Percentiles rank a stretch among this genome's conserved stretches.
These are phyloP conservation scores for Asterophora parasitica DNA, from an alignment of 768 basidiomycete genomes.

Conservation along the genomic window DNA sequence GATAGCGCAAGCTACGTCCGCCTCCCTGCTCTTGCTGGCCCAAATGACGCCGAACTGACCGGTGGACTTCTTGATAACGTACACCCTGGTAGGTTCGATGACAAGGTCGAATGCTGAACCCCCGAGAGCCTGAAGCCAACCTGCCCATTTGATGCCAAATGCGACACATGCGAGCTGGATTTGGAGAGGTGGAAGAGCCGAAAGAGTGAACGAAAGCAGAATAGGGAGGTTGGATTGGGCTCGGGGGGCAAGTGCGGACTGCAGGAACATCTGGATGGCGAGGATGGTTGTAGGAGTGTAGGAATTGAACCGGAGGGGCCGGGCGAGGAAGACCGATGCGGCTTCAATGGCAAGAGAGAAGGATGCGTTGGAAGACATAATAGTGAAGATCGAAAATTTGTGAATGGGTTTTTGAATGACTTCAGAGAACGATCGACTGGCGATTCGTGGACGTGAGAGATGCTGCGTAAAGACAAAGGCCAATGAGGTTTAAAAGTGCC, in stretches of 20 bases:
- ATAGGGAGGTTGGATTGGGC: conserved; percentile 12
- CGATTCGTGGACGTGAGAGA: conserved; percentile 4
- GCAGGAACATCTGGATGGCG: conserved; percentile 26
- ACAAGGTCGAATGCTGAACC: conserved; percentile 30
- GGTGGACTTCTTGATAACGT: conserved; percentile 24
- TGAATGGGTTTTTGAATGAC: not conserved
- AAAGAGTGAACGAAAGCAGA: conserved; percentile 22
- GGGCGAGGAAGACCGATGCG: conserved; percentile 32
- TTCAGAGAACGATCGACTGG: conserved; percentile 7
- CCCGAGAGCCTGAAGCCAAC: conserved; percentile 33
- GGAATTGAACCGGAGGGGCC: conserved; percentile 25
- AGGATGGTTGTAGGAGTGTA: conserved; percentile 20
- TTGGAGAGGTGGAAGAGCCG: conserved; percentile 30
- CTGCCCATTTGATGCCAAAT: conserved; percentile 28
- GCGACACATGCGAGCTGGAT: conserved; percentile 31
- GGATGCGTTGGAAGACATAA: conserved; percentile 18
- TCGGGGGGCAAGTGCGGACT: conserved; percentile 24
- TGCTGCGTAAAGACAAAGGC: no score
- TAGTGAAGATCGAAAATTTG: not conserved
- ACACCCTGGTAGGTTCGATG: conserved; percentile 24
- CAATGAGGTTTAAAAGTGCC: not conserved
- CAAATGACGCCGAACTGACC: conserved; percentile 23
- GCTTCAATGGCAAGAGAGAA: conserved; percentile 23
- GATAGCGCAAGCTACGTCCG: not conserved
- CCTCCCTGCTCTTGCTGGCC: conserved; percentile 13